Percentiles rank a stretch among this genome's conserved stretches.
These are phyloP conservation scores for Suaeda aralocaspica DNA, from an alignment of 148 eudicot genomes.

Conservation along the genomic window DNA sequence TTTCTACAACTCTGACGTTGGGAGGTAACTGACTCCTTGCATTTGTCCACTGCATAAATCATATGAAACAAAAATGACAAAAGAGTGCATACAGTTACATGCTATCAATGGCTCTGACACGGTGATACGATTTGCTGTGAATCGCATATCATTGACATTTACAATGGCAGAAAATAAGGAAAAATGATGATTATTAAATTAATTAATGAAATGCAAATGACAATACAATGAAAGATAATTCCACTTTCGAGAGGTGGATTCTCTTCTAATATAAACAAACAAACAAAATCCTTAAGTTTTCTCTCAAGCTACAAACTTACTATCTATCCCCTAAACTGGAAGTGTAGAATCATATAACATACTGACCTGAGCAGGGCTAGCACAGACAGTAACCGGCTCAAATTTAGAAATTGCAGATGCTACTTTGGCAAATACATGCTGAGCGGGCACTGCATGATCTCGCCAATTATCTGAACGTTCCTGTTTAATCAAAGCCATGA, in stretches of 20 bases:
- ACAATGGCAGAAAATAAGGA: too few relatives aligned
- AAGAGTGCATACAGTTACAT: not conserved
- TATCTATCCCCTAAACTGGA: too few relatives aligned
- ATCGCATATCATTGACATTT: too few relatives aligned
- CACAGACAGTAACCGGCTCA: slow-evolving; percentile 90
- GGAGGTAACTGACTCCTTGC: slow-evolving; percentile 71
- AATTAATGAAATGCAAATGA: too few relatives aligned
- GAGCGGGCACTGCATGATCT: slow-evolving; percentile 61
- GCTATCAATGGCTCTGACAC: not conserved
- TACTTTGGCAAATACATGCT: slow-evolving; percentile 55
- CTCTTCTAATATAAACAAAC: too few relatives aligned
- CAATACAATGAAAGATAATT: too few relatives aligned
- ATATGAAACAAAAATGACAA: slow-evolving; percentile 14
- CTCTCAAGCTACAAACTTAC: too few relatives aligned
- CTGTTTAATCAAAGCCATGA: slow-evolving; percentile 26
- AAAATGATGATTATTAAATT: too few relatives aligned
- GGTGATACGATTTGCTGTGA: too few relatives aligned
- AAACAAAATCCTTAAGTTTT: too few relatives aligned
- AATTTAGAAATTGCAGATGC: slow-evolving; percentile 84
- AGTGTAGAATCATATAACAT: not conserved
- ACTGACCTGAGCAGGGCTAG: slow-evolving; percentile 71
- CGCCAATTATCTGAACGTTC: slow-evolving; percentile 96
- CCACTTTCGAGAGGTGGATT: too few relatives aligned
- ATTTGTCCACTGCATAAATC: slow-evolving; percentile 58
- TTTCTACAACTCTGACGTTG: slow-evolving; percentile 77